These are phyloP conservation scores for Rauvolfia tetraphylla DNA, from an alignment of 257 asterid genomes.

Conservation along the genomic window DNA sequence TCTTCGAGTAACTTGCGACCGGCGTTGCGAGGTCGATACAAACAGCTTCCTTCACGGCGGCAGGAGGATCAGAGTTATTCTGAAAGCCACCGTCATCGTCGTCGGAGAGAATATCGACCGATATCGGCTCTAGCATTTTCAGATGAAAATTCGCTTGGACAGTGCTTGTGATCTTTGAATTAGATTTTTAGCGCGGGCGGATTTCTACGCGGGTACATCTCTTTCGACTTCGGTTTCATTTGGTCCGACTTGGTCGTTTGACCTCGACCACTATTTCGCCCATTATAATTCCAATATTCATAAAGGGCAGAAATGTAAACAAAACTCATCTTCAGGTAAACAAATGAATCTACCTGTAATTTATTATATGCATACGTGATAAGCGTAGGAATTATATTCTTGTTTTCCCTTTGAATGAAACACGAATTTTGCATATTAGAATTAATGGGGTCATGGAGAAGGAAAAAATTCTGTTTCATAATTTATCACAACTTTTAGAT, in stretches of 20 bases:
- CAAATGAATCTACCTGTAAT: too few species aligned
- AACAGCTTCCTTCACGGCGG: slow-evolving; percentile 16
- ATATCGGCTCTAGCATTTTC: slow-evolving; percentile 59
- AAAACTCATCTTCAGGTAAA: too few species aligned
- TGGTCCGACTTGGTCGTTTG: neutral
- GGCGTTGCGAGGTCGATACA: slow-evolving; percentile 73
- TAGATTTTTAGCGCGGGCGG: neutral
- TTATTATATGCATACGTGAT: too few species aligned
- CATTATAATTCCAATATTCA: too few species aligned
- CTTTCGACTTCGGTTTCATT: neutral
- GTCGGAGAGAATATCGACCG: slow-evolving; percentile 69
- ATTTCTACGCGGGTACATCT: neutral
- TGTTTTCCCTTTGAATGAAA: too few species aligned
- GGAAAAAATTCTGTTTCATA: too few species aligned
- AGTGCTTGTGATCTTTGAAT: neutral
- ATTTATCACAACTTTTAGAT: too few species aligned
- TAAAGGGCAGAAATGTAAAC: too few species aligned
- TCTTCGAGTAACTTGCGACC: slow-evolving; percentile 41
- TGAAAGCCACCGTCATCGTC: slow-evolving; percentile 1
- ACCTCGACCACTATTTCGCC: neutral
- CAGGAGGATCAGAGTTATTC: neutral
- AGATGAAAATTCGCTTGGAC: neutral
- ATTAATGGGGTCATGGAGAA: too few species aligned
- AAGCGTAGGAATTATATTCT: too few species aligned
- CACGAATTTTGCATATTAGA: too few species aligned